Base-by-base conservation (phyloP, 441 rosid genomes). In the Erodium texanum region DNA sequence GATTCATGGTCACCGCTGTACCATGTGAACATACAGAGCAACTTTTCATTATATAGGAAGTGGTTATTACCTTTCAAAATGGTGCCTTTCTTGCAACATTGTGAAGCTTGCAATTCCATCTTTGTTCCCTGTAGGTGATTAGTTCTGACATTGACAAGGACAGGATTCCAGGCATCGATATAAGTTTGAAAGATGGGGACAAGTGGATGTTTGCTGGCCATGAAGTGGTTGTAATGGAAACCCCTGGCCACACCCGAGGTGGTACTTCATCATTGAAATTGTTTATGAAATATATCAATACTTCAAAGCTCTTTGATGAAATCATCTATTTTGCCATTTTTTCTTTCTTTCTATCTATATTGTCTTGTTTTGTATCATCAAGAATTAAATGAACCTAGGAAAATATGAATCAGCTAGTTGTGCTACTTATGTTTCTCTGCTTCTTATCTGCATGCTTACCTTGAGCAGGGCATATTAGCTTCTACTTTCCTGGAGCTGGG, bases 151-250 rank as follows among this genome's bases (percentile, higher is more conserved):
- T 67, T 52, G 98, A 94, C 81, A 85, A 72, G 73, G 93, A 84
- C 61, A 84, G 90, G 66, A 92, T 88, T 79, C 97, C 99, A 54
- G 97, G 94, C 56, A 88, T 94, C 76, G 99, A 94, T 75, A 92
- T 94, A 65, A 83, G 66, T 77, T 82, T 94, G 71, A 88, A 84
- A 66, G 96, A 88, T 85, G 88, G 89, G 68, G 99, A 92, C 69
- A 92, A 82, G 67, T 94, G 99, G 99, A 94, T 92, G 98, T 94
- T 94, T 79, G 99, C 94, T 32, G 97, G 93, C 69, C 99, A 94
- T 79, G 98, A 92, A 76, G 96, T 82, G 74, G 82, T 78, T 54
- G 75, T 94, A 66, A 81, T 94, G 74, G 90, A 88, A 68, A 89
- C 97, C 77, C 99, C 99, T 74, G 98, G 98, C 56, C 96, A 92